Evolutionary conservation across 2,329 filamentous ascomycete species (phyloP), one percentile per base, ranked within the genome.

Genomic region (Talaromyces sp.): DNA sequence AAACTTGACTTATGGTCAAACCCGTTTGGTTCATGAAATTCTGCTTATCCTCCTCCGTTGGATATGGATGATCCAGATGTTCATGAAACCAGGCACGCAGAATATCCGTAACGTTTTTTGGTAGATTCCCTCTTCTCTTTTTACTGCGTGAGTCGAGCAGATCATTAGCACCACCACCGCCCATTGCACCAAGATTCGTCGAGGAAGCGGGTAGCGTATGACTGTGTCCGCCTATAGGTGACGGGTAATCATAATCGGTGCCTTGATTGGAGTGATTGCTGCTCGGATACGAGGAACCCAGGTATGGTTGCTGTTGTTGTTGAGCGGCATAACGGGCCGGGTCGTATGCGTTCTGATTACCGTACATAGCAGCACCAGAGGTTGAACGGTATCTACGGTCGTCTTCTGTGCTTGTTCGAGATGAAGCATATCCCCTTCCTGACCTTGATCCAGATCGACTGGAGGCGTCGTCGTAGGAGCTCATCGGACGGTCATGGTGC

Each of bases 41-140:
- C 68, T 92, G 84, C 73, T 96, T 95, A 75, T 95, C 88, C 62
- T 95, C 89, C 71, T 95, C 89, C 4, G 86, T 91, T 1, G 91
- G 91, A 69, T 96, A 96, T 0, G 91, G 90, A 67, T 94, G 90
- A 60, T 85, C 80, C 7, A 91, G 73, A 71, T 94, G 88, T n/a
- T 81, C 80, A 53, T 86, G 75, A 63, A 95, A 92, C 91, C 91
- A 96, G 0, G 83, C 78, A 56, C 89, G 84, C 40, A 96, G 78
- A 63, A 89, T 86, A 69, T 92, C 89, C 0, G 91, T 96, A 0
- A 90, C 89, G 56, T 91, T 88, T 69, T 95, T 95, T n/a, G 91
- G 91, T 2, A 96, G 79, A 67, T 96, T 96, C 1, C 91, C 91
- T 39, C 91, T 82, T 54, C 91, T 81, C 70, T 80, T 78, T 66